Conservation (phyloP, 1,284 basidiomycete genomes). For the Boletus semigastroideus region DNA sequence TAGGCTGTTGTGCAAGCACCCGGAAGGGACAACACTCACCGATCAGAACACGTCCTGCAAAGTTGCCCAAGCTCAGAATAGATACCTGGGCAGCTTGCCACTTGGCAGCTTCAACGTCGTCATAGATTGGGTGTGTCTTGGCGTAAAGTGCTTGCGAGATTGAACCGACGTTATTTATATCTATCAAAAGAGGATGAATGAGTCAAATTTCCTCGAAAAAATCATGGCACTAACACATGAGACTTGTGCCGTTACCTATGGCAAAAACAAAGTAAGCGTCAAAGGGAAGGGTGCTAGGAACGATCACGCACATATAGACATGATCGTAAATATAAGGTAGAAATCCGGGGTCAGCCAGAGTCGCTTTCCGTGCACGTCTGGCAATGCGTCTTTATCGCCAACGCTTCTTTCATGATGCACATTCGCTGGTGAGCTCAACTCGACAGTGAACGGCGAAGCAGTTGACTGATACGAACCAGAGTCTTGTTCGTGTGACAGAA, state of each 20-base stretch:
- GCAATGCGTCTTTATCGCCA: conserved; percentile 21
- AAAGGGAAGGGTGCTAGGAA: neutral
- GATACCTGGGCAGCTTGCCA: conserved; percentile 89
- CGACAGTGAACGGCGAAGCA: conserved; percentile 11
- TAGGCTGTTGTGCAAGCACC: conserved; percentile 41
- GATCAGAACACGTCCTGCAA: conserved; percentile 74
- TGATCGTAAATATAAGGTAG: conserved; percentile 69
- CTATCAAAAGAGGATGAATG: conserved; percentile 36
- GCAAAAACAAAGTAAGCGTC: neutral
- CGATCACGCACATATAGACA: conserved; percentile 61
- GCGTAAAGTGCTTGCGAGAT: conserved; percentile 85
- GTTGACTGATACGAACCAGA: conserved; percentile 7
- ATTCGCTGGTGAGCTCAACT: conserved; percentile 9
- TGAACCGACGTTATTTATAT: conserved; percentile 95
- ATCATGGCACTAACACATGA: conserved; percentile 68
- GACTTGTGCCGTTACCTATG: conserved; percentile 81
- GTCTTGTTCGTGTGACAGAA: conserved; percentile 16
- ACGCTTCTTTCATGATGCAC: conserved; percentile 3
- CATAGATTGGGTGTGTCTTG: conserved; percentile 60
- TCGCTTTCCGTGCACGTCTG: conserved; percentile 49
- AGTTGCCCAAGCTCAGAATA: conserved; percentile 83
- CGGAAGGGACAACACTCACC: conserved; percentile 41
- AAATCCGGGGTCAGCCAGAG: conserved; percentile 63
- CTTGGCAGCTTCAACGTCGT: conserved; percentile 63
- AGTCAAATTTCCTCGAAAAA: neutral